These are phyloP conservation scores for Coprinopsis strossmayeri DNA, from an alignment of 768 basidiomycete species.

Conservation along the genomic window DNA sequence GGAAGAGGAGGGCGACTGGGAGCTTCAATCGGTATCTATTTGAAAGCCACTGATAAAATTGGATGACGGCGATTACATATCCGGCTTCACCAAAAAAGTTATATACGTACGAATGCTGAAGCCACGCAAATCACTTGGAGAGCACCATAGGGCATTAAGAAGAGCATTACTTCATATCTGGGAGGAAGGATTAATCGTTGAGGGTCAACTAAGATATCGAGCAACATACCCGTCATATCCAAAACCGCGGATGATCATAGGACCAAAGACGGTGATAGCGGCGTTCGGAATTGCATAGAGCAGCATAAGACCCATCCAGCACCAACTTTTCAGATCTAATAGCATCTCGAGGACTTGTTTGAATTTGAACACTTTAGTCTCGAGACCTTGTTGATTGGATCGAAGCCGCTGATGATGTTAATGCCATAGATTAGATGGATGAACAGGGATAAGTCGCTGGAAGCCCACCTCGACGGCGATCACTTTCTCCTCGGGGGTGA, in stretches of 20 bases:
- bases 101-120: constrained; percentile 21
- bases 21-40: constrained; percentile 21
- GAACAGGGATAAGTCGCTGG: no score
- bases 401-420: constrained; percentile 19
- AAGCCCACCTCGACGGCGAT: constrained; percentile 27
- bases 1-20: constrained; percentile 16
- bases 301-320: constrained; percentile 23
- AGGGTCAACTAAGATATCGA: no score
- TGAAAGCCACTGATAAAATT: constrained; percentile 20
- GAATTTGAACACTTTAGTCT: constrained; percentile 25
- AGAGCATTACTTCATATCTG: constrained; percentile 25
- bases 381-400: constrained; percentile 29
- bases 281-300: constrained; percentile 19
- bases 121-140: constrained; percentile 21
- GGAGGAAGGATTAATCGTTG: no score
- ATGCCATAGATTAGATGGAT: neutral
- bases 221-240: constrained; percentile 23
- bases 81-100: neutral
- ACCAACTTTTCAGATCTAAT: constrained; percentile 28
- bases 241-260: constrained; percentile 25
- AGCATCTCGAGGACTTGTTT: constrained; percentile 25
- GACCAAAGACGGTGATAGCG: constrained; percentile 23
- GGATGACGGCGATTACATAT: neutral
- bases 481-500: constrained; percentile 24
- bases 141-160: constrained; percentile 24